Percentiles rank a stretch among this genome's conserved stretches.
Conservation (phyloP, 495 filamentous ascomycete species). For the Annulohypoxylon maeteangense region DNA sequence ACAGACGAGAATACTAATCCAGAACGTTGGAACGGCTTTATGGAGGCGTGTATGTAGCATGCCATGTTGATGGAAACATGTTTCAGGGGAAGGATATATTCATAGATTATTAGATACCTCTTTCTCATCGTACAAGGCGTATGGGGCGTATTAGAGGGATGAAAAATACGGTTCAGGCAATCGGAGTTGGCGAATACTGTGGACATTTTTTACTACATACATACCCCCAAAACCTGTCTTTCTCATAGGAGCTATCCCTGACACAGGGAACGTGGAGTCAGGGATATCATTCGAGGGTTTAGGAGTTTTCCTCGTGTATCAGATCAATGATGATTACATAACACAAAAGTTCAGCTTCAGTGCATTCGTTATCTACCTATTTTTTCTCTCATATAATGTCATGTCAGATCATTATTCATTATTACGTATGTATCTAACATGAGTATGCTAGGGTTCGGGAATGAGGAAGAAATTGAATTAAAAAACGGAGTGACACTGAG, state of each 20-base stretch:
- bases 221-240: conserved; percentile 14
- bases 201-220: conserved; percentile 8
- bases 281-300: background rate
- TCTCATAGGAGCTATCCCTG: background rate
- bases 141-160: conserved; percentile 9
- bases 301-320: background rate
- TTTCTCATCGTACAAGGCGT: conserved; percentile 11
- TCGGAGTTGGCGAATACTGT: background rate
- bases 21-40: conserved; percentile 22
- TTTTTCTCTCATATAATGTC: background rate
- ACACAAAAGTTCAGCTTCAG: background rate
- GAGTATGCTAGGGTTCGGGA: background rate
- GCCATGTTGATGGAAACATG: conserved; percentile 16
- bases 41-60: conserved; percentile 20
- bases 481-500: background rate
- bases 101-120: conserved; percentile 31
- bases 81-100: conserved; percentile 14
- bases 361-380: background rate
- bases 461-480: background rate
- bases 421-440: background rate
- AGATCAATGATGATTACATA: conserved; percentile 10
- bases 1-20: conserved; percentile 10
- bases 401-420: background rate
- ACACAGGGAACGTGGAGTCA: conserved; percentile 3
- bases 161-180: conserved; percentile 8